A percentile compares a stretch with the other conserved stretches of the same genome.
Evolutionary conservation across 106 monocot species (phyloP).

Genomic region (Apostasia ramifera): DNA sequence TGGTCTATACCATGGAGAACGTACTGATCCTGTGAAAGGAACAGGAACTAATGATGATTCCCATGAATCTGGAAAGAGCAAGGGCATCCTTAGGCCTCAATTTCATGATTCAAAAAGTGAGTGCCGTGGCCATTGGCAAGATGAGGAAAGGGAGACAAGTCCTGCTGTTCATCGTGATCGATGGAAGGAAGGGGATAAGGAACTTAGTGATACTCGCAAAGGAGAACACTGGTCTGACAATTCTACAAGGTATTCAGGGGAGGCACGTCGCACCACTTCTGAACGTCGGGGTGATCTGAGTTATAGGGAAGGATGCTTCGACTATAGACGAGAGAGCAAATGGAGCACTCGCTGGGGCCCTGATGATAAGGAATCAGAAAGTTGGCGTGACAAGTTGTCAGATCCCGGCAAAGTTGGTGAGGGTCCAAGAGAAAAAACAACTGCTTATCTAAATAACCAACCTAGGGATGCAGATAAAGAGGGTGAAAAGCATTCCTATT

Average conservation of each 20-base stretch:
- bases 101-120: constrained; percentile 47
- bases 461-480: constrained; percentile 68
- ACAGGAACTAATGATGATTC: constrained; percentile 32
- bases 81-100: constrained; percentile 55
- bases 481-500: constrained; percentile 51
- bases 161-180: constrained; percentile 42
- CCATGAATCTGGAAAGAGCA: constrained; percentile 44
- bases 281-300: constrained; percentile 53
- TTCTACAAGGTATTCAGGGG: constrained; percentile 32
- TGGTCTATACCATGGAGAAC: constrained; percentile 26
- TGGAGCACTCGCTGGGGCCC: constrained; percentile 94
- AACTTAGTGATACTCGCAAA: constrained; percentile 43
- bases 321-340: constrained; percentile 83
- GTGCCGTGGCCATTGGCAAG: constrained; percentile 72
- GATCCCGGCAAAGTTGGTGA: constrained; percentile 33
- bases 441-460: constrained; percentile 21
- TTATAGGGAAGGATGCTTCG: constrained; percentile 43
- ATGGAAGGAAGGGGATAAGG: constrained; percentile 69
- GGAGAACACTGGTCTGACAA: constrained; percentile 46
- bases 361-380: constrained; percentile 66
- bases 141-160: constrained; percentile 88
- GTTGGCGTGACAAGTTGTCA: constrained; percentile 56
- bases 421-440: constrained; percentile 17
- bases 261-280: constrained; percentile 32
- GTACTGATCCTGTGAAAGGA: constrained; percentile 24